Percentiles rank a stretch among this genome's conserved stretches.
These are phyloP conservation scores for Diaporthe sp. DNA, from an alignment of 2,329 filamentous ascomycete species.

Conservation along the genomic window DNA sequence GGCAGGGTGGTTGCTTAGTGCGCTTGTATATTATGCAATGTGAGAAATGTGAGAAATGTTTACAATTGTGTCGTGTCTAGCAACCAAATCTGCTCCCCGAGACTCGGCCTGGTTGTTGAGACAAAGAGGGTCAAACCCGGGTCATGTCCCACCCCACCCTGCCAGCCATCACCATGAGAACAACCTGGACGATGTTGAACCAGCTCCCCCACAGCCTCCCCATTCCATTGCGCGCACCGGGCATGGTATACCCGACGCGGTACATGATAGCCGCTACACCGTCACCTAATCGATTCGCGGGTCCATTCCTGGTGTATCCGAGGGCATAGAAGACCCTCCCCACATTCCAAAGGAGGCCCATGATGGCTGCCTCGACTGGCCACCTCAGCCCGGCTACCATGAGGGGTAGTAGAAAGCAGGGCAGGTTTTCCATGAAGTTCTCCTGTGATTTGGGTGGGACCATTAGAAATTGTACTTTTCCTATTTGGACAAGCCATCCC, in stretches of 20 bases:
- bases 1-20: slow-evolving; percentile 51
- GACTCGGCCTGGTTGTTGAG: not conserved
- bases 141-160: not conserved
- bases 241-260: not conserved
- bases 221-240: not conserved
- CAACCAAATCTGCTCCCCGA: not conserved
- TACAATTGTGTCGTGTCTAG: not conserved
- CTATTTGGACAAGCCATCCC: no score
- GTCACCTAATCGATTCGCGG: not conserved
- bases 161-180: not conserved
- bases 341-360: not conserved
- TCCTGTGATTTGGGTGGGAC: not conserved
- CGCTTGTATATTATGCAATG: not conserved
- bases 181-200: not conserved
- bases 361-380: not conserved
- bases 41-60: not conserved
- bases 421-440: not conserved
- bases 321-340: not conserved
- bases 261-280: not conserved
- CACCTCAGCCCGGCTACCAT: not conserved
- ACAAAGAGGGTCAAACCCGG: not conserved
- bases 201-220: not conserved
- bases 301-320: not conserved
- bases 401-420: not conserved
- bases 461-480: no score